Evolutionary conservation across 23 red algal species (phyloP), one percentile per base, ranked within the genome.

Genomic region (Gracilaria domingensis): DNA sequence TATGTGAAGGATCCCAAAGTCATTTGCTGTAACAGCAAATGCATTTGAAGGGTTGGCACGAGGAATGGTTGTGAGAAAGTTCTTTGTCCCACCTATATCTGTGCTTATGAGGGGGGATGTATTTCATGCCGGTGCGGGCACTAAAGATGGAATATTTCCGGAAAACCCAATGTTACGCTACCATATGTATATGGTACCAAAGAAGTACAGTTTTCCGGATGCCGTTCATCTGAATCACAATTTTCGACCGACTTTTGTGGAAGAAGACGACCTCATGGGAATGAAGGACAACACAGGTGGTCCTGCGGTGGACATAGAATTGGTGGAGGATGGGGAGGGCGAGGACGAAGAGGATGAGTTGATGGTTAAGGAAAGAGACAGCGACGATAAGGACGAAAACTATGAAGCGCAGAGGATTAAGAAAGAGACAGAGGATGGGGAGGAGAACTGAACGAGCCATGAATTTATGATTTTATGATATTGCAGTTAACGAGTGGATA

Each of bases 141-240:
- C 39, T 79, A 56, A 20, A 30, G 74, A 56, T 79, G 42, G 24
- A 20, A 79, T 12, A 9, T 39, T 54, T 23, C 13, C 42, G 42
- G 13, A 50, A 3, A 50, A 51, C 2, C 26, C 39, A 11, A 3
- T 50, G 74, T 56, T 79, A 37, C 74, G 39, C 51, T 79, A 79
- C 39, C 74, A 79, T 79, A 51, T 79, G 74, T 79, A 79, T 34
- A 56, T 51, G 45, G 28, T 29, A 30, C 74, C 74, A 30, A 39
- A 79, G 20, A 34, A 79, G 24, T 56, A 79, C 50, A 32, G 38
- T 3, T 39, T 47, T 3, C 38, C 39, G 26, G 74, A 79, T 79
- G 74, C 45, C 9, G 50, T 51, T 7, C 74, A 79, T 4, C 74
- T 79, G 4, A 13, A 50, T 3, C 4, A 13, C 11, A 12, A 20